A percentile compares a stretch with the other conserved stretches of the same genome.
Conservation (phyloP, 2,329 filamentous ascomycete species). For the Mycosphaerella arachidis region DNA sequence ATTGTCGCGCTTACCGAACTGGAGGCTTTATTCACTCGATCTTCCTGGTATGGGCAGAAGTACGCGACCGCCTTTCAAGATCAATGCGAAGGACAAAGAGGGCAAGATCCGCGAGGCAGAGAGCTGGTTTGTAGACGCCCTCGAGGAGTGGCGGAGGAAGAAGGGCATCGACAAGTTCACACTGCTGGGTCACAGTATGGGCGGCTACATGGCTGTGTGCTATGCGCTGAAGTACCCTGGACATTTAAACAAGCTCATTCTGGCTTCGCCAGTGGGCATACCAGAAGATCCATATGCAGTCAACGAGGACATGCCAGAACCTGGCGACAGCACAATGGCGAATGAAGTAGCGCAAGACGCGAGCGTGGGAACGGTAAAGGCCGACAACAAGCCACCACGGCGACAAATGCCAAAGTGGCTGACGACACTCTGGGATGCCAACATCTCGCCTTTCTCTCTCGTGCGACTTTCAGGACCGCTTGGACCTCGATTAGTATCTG, state of each 20-base stretch:
- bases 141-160: conserved; percentile 91
- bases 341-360: conserved; percentile 68
- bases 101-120: conserved; percentile 85
- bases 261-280: conserved; percentile 90
- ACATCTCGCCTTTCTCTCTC: conserved; percentile 89
- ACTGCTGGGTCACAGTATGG: conserved; percentile 84
- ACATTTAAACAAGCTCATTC: conserved; percentile 88
- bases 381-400: conserved; percentile 46
- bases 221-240: conserved; percentile 97
- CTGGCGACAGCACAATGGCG: conserved; percentile 64
- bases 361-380: conserved; percentile 28
- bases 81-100: conserved; percentile 72
- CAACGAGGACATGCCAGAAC: conserved; percentile 73
- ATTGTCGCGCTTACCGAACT: conserved; percentile 70
- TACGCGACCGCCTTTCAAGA: conserved; percentile 74
- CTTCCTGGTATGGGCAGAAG: conserved; percentile 93
- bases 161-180: conserved; percentile 91
- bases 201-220: conserved; percentile 89
- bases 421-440: conserved; percentile 92
- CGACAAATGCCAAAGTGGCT: conserved; percentile 77
- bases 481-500: conserved; percentile 85
- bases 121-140: conserved; percentile 89
- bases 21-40: conserved; percentile 91
- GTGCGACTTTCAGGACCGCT: conserved; percentile 84
- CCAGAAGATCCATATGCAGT: conserved; percentile 92